Percentiles rank a stretch among this genome's conserved stretches.
phyloP scores from a whole-genome alignment of 306 rosid genomes.

The Medicago lupulina region DNA sequence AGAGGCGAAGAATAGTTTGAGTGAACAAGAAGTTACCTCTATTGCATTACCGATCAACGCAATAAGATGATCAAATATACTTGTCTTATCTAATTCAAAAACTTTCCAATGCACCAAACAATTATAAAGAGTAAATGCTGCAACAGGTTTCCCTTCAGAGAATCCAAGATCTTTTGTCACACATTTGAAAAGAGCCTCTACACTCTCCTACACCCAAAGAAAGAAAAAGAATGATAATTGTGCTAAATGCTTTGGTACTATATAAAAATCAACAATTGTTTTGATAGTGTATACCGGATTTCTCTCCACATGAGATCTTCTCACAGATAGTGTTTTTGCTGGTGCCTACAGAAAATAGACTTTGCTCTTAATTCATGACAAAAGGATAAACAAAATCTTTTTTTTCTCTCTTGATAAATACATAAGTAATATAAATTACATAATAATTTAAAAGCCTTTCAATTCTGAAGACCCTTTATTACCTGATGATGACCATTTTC shows the following conservation, averaged over 20 bases:
- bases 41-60: slow-evolving; percentile 82
- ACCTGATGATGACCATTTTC: slow-evolving; percentile 78
- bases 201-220: slow-evolving; percentile 69
- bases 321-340: slow-evolving; percentile 60
- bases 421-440: slow-evolving; percentile 32
- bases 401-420: background rate
- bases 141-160: slow-evolving; percentile 87
- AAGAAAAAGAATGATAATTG: slow-evolving; percentile 31
- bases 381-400: background rate
- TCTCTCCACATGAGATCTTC: slow-evolving; percentile 77
- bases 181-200: slow-evolving; percentile 74
- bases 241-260: slow-evolving; percentile 25
- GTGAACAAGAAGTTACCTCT: slow-evolving; percentile 59
- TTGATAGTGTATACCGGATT: slow-evolving; percentile 63
- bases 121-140: slow-evolving; percentile 78
- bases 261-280: slow-evolving; percentile 37
- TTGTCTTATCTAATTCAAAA: slow-evolving; percentile 93
- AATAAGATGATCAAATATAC: slow-evolving; percentile 88
- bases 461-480: slow-evolving; percentile 47
- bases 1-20: background rate
- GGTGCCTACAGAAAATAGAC: slow-evolving; percentile 51
- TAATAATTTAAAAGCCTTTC: slow-evolving; percentile 21
- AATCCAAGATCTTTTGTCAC: slow-evolving; percentile 73
- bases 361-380: slow-evolving; percentile 41
- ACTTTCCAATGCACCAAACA: slow-evolving; percentile 86